Evolutionary conservation across 108 stramenopile genomes (phyloP).

Genomic region (Stephanodiscus triporus): DNA sequence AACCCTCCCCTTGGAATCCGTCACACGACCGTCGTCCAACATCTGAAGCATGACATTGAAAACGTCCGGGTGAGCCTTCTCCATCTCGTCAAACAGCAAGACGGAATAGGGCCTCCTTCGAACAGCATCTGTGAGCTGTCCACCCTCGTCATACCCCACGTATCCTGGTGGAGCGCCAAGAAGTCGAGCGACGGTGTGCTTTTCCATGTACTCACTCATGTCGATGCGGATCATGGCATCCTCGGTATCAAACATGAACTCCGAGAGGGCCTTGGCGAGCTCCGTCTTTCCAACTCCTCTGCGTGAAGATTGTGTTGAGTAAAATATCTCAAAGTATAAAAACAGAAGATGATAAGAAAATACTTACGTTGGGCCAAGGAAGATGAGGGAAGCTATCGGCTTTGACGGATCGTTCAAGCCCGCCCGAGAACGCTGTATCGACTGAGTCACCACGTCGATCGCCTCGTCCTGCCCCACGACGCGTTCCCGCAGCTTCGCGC

Average conservation of each 20-base stretch:
- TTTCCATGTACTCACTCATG: slow-evolving; percentile 97
- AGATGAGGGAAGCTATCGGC: slow-evolving; percentile 92
- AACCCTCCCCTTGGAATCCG: slow-evolving; percentile 93
- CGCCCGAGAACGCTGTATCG: slow-evolving; percentile 90
- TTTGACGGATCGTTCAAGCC: slow-evolving; percentile 88
- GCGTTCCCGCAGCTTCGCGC: slow-evolving; percentile 71
- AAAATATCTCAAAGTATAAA: neutral
- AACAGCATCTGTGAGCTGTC: slow-evolving; percentile 98
- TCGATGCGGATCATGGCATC: slow-evolving; percentile 95
- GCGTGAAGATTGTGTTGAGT: neutral
- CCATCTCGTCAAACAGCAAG: slow-evolving; percentile 97
- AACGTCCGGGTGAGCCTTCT: slow-evolving; percentile 99
- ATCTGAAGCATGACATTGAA: slow-evolving; percentile 98
- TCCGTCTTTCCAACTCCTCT: slow-evolving; percentile 90
- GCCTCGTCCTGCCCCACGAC: slow-evolving; percentile 97
- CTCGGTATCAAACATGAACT: slow-evolving; percentile 91
- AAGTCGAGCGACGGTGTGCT: slow-evolving; percentile 91
- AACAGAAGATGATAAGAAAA: neutral
- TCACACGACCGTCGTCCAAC: slow-evolving; percentile 97
- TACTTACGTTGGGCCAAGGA: slow-evolving; percentile 93
- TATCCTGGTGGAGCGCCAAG: slow-evolving; percentile 97
- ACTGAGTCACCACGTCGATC: slow-evolving; percentile 89
- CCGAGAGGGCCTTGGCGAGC: slow-evolving; percentile 90
- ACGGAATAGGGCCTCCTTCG: slow-evolving; percentile 96
- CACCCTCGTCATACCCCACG: slow-evolving; percentile 98